Base-by-base conservation (phyloP, 805 yeast species). In the Tetrapisispora nanseiensis region DNA sequence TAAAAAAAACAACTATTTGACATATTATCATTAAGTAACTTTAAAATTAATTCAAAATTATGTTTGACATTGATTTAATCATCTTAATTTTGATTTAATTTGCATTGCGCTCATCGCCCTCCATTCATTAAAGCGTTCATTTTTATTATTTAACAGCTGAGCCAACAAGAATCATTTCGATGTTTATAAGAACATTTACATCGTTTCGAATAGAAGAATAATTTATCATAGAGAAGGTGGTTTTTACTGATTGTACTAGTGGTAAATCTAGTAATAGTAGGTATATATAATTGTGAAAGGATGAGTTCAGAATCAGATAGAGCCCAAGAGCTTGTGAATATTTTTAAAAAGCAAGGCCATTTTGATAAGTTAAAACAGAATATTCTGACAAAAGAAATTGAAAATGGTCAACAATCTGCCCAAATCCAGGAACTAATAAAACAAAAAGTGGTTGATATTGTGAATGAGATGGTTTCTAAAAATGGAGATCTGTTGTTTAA, bases 401-500 rank as follows among this genome's bases (percentile, higher is more conserved):
- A 37, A n/a, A 31, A 38, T 6, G 41, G 42, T 10, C 40, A 43
- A 1, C 13, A 36, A 6, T 28, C 42, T 8, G 18, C 4, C 5
- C 19, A 38, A 6, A 16, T 37, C 1, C 52, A 51, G 31, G 49
- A 55, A 20, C 18, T 47, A 22, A 47, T 60, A n/a, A 50, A 49
- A 39, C 33, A 42, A 7, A 46, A 50, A 21, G 59, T 59, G 1
- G 43, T 47, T 2, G 37, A 43, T n/a, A 33, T 50, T 3, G 65
- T 61, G 2, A 51, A 46, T 24, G 46, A 46, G 10, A 55, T 57
- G 55, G 61, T 63, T 2, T 32, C 41, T 3, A 48, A 56, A 16
- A 61, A 62, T 46, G 61, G 56, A 36, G 48, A 56, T 20, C 42
- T 63, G 8, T 43, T 62, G 8, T 59, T 57, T 43, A 63, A 57